A percentile compares a stretch with the other conserved stretches of the same genome.
Conservation (phyloP, 2,329 filamentous ascomycete genomes). For the Sodiomyces alkalinus region DNA sequence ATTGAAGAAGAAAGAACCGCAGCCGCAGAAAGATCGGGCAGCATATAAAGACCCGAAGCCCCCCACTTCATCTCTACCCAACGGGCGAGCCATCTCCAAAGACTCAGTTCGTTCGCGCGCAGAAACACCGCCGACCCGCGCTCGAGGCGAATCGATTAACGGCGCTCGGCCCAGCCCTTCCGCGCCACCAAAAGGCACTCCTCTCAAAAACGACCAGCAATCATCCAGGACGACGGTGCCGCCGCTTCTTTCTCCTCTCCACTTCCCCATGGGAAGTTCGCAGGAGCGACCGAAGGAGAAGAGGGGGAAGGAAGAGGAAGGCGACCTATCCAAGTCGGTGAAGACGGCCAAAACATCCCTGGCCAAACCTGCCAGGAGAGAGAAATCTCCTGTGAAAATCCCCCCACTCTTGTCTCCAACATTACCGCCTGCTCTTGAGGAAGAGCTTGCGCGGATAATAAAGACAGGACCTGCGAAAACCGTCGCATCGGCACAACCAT, state of each 20-base stretch:
- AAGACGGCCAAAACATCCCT: conserved; percentile 8
- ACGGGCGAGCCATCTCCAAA: conserved; percentile 21
- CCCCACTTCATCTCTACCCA: conserved; percentile 16
- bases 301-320: conserved; percentile 12
- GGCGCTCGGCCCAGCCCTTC: conserved; percentile 23
- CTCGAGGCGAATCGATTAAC: conserved; percentile 25
- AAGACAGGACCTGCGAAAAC: conserved; percentile 5
- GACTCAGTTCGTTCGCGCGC: conserved; percentile 10
- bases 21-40: conserved; percentile 14
- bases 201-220: conserved; percentile 16
- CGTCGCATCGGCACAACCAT: conserved; percentile 10
- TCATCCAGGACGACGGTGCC: conserved; percentile 27
- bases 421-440: conserved; percentile 35
- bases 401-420: conserved; percentile 41
- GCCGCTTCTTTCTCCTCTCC: conserved; percentile 36
- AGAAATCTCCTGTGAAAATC: conserved; percentile 21
- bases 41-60: conserved; percentile 14
- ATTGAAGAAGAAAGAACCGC: conserved; percentile 14
- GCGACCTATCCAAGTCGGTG: conserved; percentile 4
- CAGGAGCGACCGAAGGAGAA: conserved; percentile 12
- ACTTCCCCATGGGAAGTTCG: conserved; percentile 25
- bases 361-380: conserved; percentile 20
- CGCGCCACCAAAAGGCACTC: no score
- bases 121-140: conserved; percentile 21
- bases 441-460: conserved; percentile 20